Percentiles rank a stretch among this genome's conserved stretches.
Conservation (phyloP, 371 early-diverging fungal species). For the Scutellospora calospora region DNA sequence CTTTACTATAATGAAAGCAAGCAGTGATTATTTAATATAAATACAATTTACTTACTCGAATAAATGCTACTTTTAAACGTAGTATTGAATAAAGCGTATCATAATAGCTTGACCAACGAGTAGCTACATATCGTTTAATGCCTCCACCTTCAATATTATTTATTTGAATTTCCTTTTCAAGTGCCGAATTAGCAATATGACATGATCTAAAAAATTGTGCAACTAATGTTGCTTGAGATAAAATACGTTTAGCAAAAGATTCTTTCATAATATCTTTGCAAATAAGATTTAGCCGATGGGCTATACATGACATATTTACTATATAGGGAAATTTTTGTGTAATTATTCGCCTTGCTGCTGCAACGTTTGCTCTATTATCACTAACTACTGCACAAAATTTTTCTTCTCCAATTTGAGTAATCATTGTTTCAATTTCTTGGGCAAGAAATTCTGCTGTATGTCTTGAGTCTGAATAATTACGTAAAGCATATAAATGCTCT, state of each 20-base stretch:
- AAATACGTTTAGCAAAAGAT: background rate
- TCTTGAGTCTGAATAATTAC: background rate
- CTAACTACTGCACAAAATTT: background rate
- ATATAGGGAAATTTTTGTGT: background rate
- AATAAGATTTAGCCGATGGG: constrained; percentile 1
- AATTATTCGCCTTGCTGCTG: background rate
- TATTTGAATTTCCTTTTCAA: too few relatives aligned
- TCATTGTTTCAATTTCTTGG: background rate
- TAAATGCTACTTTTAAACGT: too few relatives aligned
- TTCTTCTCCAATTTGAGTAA: background rate
- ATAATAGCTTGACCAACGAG: background rate
- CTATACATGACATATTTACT: background rate
- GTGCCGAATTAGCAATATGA: background rate
- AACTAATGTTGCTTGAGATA: background rate
- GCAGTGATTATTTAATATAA: too few relatives aligned
- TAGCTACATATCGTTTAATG: background rate
- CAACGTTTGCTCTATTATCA: background rate
- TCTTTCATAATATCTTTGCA: constrained; percentile 14
- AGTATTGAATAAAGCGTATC: background rate
- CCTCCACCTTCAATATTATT: too few relatives aligned
- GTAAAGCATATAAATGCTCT: background rate
- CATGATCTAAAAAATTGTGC: background rate
- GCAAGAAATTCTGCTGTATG: background rate
- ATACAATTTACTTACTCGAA: too few relatives aligned
- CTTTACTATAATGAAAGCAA: too few relatives aligned